Evolutionary conservation across 2,329 filamentous ascomycete genomes (phyloP).

Genomic region (Curvularia sp.): DNA sequence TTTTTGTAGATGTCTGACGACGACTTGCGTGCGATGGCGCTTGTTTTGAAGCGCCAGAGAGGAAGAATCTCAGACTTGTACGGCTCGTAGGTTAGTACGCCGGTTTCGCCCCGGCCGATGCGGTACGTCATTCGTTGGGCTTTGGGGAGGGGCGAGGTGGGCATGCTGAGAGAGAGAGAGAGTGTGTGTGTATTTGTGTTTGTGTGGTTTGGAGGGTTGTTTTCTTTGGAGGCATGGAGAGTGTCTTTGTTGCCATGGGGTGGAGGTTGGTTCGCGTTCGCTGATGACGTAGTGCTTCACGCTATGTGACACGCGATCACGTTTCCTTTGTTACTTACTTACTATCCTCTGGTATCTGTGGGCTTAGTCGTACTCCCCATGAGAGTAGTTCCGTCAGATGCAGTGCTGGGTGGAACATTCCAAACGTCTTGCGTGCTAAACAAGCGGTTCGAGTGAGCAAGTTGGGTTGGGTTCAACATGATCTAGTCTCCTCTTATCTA

Average conservation of each 20-base stretch:
- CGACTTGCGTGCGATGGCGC: conserved; percentile 60
- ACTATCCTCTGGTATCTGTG: background rate
- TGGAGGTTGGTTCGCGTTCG: background rate
- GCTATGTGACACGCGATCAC: conserved; percentile 26
- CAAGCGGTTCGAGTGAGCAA: background rate
- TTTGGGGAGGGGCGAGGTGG: conserved; percentile 30
- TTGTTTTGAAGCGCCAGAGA: conserved; percentile 66
- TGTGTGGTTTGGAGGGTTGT: background rate
- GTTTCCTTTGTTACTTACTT: conserved; percentile 9
- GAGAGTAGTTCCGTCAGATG: background rate
- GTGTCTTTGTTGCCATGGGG: background rate
- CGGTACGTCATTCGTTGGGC: conserved; percentile 60
- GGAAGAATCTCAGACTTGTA: conserved; percentile 68
- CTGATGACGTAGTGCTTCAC: conserved; percentile 32
- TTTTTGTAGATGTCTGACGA: conserved; percentile 58
- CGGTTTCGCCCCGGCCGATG: conserved; percentile 67
- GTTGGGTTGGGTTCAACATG: background rate
- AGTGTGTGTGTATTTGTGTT: too few relatives aligned
- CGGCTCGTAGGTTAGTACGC: conserved; percentile 68
- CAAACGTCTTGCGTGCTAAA: background rate
- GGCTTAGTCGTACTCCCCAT: background rate
- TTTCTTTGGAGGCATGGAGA: background rate
- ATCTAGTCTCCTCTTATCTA: conserved; percentile 7
- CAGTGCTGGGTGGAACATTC: too few relatives aligned
- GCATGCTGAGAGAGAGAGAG: too few relatives aligned